phyloP scores from a whole-genome alignment of 2,329 filamentous ascomycete species.

The Harringtonia lauricola region DNA sequence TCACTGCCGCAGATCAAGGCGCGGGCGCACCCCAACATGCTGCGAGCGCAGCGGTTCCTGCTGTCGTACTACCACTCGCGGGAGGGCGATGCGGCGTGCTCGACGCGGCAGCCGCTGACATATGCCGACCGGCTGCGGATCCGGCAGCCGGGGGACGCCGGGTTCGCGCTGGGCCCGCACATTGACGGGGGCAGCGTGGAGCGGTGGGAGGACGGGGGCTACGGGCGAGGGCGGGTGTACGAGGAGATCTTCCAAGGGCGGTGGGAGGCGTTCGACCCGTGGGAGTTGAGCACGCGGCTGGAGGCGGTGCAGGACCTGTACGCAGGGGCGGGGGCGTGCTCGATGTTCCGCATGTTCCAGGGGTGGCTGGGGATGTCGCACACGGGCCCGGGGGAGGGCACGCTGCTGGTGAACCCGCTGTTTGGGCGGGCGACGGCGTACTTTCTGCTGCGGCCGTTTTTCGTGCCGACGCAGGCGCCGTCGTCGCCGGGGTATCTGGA shows the following conservation, averaged over 20 bases:
- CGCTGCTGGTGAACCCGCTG: slow-evolving; percentile 71
- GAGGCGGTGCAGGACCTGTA: slow-evolving; percentile 64
- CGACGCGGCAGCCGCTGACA: slow-evolving; percentile 37
- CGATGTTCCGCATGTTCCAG: slow-evolving; percentile 80
- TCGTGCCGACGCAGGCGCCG: slow-evolving; percentile 36
- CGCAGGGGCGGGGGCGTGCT: slow-evolving; percentile 69
- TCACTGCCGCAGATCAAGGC: slow-evolving; percentile 56
- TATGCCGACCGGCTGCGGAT: slow-evolving; percentile 68
- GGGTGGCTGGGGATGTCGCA: slow-evolving; percentile 76
- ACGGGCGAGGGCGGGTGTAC: slow-evolving; percentile 59
- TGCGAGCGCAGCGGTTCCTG: slow-evolving; percentile 49
- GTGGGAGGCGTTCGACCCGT: slow-evolving; percentile 78
- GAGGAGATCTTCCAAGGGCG: slow-evolving; percentile 58
- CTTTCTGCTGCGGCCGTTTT: slow-evolving; percentile 74
- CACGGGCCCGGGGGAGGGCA: slow-evolving; percentile 66
- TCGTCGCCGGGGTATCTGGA: slow-evolving; percentile 28
- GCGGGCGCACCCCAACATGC: slow-evolving; percentile 52
- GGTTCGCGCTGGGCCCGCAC: slow-evolving; percentile 63
- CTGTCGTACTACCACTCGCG: no score
- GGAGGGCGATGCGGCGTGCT: no score
- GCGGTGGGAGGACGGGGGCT: slow-evolving; percentile 61
- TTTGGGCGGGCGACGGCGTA: slow-evolving; percentile 69
- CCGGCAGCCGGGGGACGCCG: slow-evolving; percentile 56
- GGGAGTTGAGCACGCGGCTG: slow-evolving; percentile 62
- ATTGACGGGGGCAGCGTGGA: slow-evolving; percentile 65